Base-by-base conservation (phyloP, 345 rosid genomes). In the Brassica nigra region DNA sequence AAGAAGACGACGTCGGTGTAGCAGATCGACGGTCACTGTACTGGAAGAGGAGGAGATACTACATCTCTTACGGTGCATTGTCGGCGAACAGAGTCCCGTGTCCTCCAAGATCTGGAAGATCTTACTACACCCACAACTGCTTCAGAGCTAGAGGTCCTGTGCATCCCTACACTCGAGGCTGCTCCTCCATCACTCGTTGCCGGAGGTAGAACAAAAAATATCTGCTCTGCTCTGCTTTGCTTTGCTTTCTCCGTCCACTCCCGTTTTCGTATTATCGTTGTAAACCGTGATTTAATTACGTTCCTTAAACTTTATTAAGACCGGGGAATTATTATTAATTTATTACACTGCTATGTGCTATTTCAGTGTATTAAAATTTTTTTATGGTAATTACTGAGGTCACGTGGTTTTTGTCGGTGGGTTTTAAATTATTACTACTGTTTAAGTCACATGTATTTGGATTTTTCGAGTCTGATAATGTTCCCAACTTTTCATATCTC, bases 21-120 rank as follows among this genome's bases (percentile, higher is more conserved):
- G 37, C 2, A 55, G 83, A 81, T 47, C 89, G 98, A 5, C 80
- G 99, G 76, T 91, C 92, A 7, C 66, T 95, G 82, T 91, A 88
- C 76, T 92, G 98, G 97, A 70, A 78, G 71, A 70, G 89, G 52
- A 55, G 39, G 85, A 86, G 42, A 27, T 92, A 88, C 76, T 95
- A 90, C 87, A 95, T 95, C 9, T 95, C 99, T 44, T 92, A 95
- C 70, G 97, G 96, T 10, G 96, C 98, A 64, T 83, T 95, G 14
- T 78, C 98, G 18, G 99, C 98, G 3, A 86, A 92, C 76, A 71
- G 97, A 54, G 76, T 95, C 23, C 98, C 96, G 1, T 95, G 99
- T 73, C 99, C 99, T 5, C 91, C 99, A 1, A 86, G 97, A 18
- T 92, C 98, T 15, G 98, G 99, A 39, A 89, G 99, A 85, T 92